A percentile compares a stretch with the other conserved stretches of the same genome.
These are phyloP conservation scores for Sclerotinia trifoliorum DNA, from an alignment of 2,329 filamentous ascomycete species.

Conservation along the genomic window DNA sequence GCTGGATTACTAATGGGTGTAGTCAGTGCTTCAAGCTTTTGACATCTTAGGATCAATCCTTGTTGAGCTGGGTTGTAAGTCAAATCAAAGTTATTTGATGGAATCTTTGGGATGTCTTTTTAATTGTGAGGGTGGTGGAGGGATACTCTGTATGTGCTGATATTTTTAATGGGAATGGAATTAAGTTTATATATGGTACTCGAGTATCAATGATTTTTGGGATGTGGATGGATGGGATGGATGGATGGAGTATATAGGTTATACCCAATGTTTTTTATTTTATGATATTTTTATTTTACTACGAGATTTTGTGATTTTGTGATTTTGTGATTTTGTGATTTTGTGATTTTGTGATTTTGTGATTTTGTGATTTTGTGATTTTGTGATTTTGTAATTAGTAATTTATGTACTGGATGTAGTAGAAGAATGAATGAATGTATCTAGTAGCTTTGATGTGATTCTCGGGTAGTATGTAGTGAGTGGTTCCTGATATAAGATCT, in stretches of 20 bases:
- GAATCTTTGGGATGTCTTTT: neutral
- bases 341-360: too few relatives aligned
- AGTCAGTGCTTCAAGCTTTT: neutral
- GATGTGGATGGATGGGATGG: neutral
- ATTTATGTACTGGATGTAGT: too few relatives aligned
- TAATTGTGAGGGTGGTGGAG: neutral
- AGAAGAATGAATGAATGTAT: too few relatives aligned
- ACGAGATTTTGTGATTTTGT: too few relatives aligned
- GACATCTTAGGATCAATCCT: neutral
- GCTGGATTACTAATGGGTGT: constrained; percentile 3
- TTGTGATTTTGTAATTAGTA: too few relatives aligned
- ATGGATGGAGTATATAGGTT: constrained; percentile 14
- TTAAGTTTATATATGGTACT: neutral
- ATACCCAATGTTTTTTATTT: constrained; percentile 14
- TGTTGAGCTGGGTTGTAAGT: neutral
- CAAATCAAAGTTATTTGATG: neutral
- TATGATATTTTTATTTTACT: constrained; percentile 28
- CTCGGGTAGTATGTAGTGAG: too few relatives aligned
- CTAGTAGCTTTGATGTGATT: too few relatives aligned
- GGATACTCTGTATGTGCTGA: neutral
- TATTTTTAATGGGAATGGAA: neutral
- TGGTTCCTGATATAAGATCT: too few relatives aligned
- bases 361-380: too few relatives aligned
- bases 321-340: too few relatives aligned
- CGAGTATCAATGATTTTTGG: constrained; percentile 1